Evolutionary conservation across 2,329 filamentous ascomycete genomes (phyloP), one percentile per base, ranked within the genome.

Genomic region (Sclerotinia glacialis): DNA sequence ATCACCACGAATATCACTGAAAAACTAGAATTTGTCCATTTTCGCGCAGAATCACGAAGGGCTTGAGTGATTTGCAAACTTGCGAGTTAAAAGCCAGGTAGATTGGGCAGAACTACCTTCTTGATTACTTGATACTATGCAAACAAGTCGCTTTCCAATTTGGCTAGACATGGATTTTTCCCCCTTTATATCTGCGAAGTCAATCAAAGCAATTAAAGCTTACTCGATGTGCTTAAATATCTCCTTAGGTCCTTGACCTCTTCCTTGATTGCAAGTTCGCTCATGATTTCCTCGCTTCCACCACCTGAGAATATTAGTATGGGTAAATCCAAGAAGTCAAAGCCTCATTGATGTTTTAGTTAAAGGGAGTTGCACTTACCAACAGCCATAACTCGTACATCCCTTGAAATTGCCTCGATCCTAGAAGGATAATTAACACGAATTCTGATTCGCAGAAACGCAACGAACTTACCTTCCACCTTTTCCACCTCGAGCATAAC

Each of bases 341-440:
- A 58, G 47, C 7, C 5, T 21, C 18, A 11, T 14, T 31, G 37
- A 37, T 12, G 6, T 12, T 47, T n/a, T 5, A n/a, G 1, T 9
- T 8, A 5, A 4, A 49, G 37, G 11, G 21, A 14, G 21, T 21
- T 42, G 28, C n/a, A 71, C 74, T 70, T 58, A 76, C 74, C 74
- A 64, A 76, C 74, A 40, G 74, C 78, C 75, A 79, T 77, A 68
- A 84, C 82, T 54, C 83, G 77, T 46, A 82, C 77, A 76, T 85
- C 83, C 40, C 83, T 78, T 65, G 80, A 82, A 63, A 85, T 83
- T 69, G 83, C 82, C 73, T 85, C 83, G 50, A 85, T 80, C 2
- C 79, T 78, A 44, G 77, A 11, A 12, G 5, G 1, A 42, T 28
- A 3, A 21, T 56, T 12, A 50, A 21, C 18, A 72, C 56, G 53